These are phyloP conservation scores for Aeminium ludgeri DNA, from an alignment of 495 filamentous ascomycete genomes.

Conservation along the genomic window DNA sequence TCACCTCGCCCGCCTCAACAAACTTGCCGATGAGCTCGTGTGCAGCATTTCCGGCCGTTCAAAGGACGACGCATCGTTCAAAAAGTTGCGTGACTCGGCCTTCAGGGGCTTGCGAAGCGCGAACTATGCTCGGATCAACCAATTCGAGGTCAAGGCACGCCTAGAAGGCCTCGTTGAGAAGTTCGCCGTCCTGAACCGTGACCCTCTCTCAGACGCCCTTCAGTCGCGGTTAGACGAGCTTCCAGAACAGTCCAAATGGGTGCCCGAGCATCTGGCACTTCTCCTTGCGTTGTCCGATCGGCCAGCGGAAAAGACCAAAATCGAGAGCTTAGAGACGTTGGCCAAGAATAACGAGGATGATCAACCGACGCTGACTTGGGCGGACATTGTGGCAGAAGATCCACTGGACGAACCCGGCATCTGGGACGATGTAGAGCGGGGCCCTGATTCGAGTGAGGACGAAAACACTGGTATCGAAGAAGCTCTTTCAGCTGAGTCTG, in stretches of 20 bases:
- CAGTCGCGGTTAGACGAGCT: constrained; percentile 44
- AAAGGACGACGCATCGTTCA: constrained; percentile 18
- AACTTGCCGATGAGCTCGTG: constrained; percentile 40
- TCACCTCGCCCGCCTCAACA: constrained; percentile 27
- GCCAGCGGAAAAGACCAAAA: constrained; percentile 49
- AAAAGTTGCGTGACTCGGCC: constrained; percentile 33
- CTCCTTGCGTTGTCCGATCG: constrained; percentile 68
- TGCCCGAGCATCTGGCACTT: constrained; percentile 64
- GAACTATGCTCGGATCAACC: constrained; percentile 59
- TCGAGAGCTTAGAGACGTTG: constrained; percentile 42
- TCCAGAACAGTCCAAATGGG: constrained; percentile 37
- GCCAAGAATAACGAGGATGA: constrained; percentile 7
- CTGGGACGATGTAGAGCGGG: constrained; percentile 66
- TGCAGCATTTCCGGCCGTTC: constrained; percentile 23
- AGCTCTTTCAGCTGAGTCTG: constrained; percentile 19
- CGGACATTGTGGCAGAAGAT: constrained; percentile 56
- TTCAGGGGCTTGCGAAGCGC: constrained; percentile 39
- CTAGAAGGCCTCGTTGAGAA: constrained; percentile 77
- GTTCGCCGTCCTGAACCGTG: constrained; percentile 60
- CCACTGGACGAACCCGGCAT: constrained; percentile 53
- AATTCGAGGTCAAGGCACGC: constrained; percentile 62
- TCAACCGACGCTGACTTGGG: constrained; percentile 46
- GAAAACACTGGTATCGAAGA: constrained; percentile 23
- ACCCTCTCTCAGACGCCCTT: constrained; percentile 66
- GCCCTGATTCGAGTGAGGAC: constrained; percentile 38